Conservation (phyloP, 805 yeast genomes). For the Blastobotrys chiropterorum region DNA sequence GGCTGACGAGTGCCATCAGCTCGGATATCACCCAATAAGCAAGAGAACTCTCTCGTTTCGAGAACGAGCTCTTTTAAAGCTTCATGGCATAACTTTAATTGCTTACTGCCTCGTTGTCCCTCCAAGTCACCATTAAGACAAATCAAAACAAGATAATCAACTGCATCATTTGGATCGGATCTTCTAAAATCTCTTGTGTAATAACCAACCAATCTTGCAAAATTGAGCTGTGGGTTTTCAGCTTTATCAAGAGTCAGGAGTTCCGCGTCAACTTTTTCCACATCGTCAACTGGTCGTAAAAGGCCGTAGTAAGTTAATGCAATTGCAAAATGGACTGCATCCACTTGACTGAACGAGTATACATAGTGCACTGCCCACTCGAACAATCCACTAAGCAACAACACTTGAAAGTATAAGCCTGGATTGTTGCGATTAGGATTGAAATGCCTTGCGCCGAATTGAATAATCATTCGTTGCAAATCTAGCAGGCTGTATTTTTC, state of each 20-base stretch:
- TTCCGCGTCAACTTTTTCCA: constrained; percentile 27
- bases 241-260: constrained; percentile 32
- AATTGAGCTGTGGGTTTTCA: constrained; percentile 35
- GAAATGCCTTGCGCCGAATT: constrained; percentile 69
- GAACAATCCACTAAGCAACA: constrained; percentile 70
- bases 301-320: constrained; percentile 70
- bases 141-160: constrained; percentile 76
- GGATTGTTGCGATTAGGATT: constrained; percentile 53
- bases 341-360: constrained; percentile 62
- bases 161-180: constrained; percentile 84
- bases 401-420: constrained; percentile 66
- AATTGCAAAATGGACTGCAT: constrained; percentile 84
- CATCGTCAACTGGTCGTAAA: constrained; percentile 42
- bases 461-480: constrained; percentile 63
- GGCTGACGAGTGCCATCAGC: constrained; percentile 71
- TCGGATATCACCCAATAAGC: constrained; percentile 77
- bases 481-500: constrained; percentile 70
- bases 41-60: constrained; percentile 76
- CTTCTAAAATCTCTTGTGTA: constrained; percentile 78
- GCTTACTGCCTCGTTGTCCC: constrained; percentile 32
- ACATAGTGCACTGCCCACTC: constrained; percentile 71
- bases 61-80: constrained; percentile 78
- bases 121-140: constrained; percentile 44
- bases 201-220: constrained; percentile 65
- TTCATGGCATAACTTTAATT: constrained; percentile 59